These are phyloP conservation scores for Mallotus japonicus DNA, from an alignment of 441 rosid species.

Conservation along the genomic window DNA sequence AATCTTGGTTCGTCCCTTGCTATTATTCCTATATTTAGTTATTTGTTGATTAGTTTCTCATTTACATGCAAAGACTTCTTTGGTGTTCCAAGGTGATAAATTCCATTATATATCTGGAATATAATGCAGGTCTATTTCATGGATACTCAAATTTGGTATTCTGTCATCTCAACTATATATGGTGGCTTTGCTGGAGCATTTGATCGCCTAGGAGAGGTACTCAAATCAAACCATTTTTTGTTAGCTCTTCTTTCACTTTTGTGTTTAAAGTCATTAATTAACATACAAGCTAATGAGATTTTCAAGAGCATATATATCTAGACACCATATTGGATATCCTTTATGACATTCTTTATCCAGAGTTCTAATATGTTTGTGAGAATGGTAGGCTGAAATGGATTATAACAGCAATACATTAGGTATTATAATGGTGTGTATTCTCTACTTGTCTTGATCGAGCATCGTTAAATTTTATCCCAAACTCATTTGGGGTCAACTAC, in stretches of 20 bases:
- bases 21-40: constrained; percentile 1
- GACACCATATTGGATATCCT: constrained; percentile 5
- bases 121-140: constrained; percentile 80
- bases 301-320: constrained; percentile 5
- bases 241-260: background rate
- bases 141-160: constrained; percentile 99
- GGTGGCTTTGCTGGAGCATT: constrained; percentile 97
- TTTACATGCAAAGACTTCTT: constrained; percentile 11
- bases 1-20: constrained; percentile 48
- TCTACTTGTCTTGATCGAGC: background rate
- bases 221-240: constrained; percentile 13
- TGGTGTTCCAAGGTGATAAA: constrained; percentile 8
- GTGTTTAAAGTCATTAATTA: constrained; percentile 3
- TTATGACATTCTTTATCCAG: background rate
- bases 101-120: constrained; percentile 27
- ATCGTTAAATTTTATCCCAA: background rate
- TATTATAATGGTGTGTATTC: background rate
- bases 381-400: background rate
- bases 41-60: background rate
- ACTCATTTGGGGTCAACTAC: no score
- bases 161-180: constrained; percentile 79
- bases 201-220: constrained; percentile 98
- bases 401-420: background rate
- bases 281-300: background rate
- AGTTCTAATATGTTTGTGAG: background rate